These are phyloP conservation scores for Paecilomyces sp. DNA, from an alignment of 2,329 filamentous ascomycete genomes.

Conservation along the genomic window DNA sequence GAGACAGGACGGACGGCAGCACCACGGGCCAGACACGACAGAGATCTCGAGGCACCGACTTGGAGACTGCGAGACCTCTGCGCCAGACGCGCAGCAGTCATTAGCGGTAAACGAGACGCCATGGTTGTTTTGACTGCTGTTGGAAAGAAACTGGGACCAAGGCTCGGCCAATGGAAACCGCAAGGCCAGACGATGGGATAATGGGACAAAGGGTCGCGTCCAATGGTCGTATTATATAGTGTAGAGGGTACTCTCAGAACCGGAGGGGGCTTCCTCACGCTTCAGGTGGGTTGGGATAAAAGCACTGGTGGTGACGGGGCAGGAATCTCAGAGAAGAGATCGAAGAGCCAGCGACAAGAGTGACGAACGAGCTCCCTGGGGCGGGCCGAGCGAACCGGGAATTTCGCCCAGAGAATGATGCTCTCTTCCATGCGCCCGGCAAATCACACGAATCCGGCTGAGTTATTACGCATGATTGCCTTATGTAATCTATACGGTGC, in stretches of 20 bases:
- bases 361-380: not conserved
- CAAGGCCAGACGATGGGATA: not conserved
- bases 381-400: conserved; percentile 23
- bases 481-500: conserved; percentile 8
- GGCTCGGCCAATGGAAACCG: conserved; percentile 1
- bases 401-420: conserved; percentile 12
- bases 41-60: conserved; percentile 14
- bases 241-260: not conserved
- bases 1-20: conserved; percentile 9
- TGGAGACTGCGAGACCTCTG: conserved; percentile 17
- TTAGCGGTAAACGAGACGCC: conserved; percentile 33
- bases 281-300: not conserved
- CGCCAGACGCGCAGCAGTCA: conserved; percentile 19
- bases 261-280: not conserved
- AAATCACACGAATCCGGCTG: conserved; percentile 7
- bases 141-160: not conserved
- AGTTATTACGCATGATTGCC: conserved; percentile 19
- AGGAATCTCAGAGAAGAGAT: conserved; percentile 10
- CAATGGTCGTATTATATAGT: not conserved
- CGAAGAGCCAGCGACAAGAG: conserved; percentile 4
- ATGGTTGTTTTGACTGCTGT: conserved; percentile 16
- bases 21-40: conserved; percentile 15
- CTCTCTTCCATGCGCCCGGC: conserved; percentile 15
- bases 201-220: not conserved
- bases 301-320: conserved; percentile 6